Percentiles rank a stretch among this genome's conserved stretches.
phyloP scores from a whole-genome alignment of 176 grass and related monocot genomes.

The Rhynchospora tenuis region DNA sequence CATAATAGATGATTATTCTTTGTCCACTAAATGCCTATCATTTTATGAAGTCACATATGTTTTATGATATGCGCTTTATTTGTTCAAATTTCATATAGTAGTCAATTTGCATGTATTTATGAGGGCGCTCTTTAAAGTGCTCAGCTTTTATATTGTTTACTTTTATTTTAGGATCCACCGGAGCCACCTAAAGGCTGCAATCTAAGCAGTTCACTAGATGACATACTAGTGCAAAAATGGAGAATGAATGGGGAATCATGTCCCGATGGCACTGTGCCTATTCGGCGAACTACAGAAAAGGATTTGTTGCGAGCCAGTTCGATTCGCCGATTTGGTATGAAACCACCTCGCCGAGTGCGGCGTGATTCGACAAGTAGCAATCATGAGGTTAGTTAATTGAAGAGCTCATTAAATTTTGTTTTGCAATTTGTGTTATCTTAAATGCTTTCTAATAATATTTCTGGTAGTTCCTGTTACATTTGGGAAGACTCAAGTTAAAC shows the following conservation, averaged over 20 bases:
- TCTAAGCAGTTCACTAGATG: slow-evolving; percentile 12
- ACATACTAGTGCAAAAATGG: slow-evolving; percentile 47
- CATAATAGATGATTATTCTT: too few species aligned
- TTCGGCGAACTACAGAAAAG: slow-evolving; percentile 43
- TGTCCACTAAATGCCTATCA: too few species aligned
- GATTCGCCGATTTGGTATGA: slow-evolving; percentile 53
- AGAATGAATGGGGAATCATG: slow-evolving; percentile 45
- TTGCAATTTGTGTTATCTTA: slow-evolving; percentile 7
- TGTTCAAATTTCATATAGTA: too few species aligned
- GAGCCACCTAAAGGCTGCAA: slow-evolving; percentile 1
- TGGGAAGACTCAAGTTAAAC: background rate
- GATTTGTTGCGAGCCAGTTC: slow-evolving; percentile 61
- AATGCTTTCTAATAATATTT: slow-evolving; percentile 3
- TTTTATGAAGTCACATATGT: too few species aligned
- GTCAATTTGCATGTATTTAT: background rate
- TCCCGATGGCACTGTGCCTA: slow-evolving; percentile 53
- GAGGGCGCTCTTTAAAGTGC: background rate
- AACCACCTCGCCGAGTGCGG: slow-evolving; percentile 26
- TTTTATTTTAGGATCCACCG: slow-evolving; percentile 34
- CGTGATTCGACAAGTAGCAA: slow-evolving; percentile 58
- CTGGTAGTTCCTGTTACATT: background rate
- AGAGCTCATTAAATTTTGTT: slow-evolving; percentile 29
- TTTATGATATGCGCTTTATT: too few species aligned
- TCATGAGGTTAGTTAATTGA: slow-evolving; percentile 62
- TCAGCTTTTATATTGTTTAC: background rate